Base-by-base conservation (phyloP, 2,329 filamentous ascomycete species). In the Alternaria sp. region DNA sequence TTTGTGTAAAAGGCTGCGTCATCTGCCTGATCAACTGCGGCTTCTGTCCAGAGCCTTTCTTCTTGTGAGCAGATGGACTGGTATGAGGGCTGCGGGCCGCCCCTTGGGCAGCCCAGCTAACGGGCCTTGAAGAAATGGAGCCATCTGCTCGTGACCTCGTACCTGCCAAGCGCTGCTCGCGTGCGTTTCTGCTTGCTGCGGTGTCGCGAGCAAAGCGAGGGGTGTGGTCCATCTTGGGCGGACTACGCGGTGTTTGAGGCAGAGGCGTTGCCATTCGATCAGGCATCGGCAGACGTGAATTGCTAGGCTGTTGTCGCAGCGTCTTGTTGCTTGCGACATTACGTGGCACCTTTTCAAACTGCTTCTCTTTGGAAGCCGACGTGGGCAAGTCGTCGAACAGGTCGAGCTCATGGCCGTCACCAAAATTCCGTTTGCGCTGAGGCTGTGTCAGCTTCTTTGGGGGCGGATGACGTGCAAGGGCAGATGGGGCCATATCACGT, bases 341-440 rank as follows among this genome's bases (percentile, higher is more conserved):
- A 37, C 89, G 82, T 3, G 95, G 93, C 68, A 90, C 88, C 76
- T 93, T 96, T 61, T 93, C 83, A 72, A 87, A 99, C 69, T 87
- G 90, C 62, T 88, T 92, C 78, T 99, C 95, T 13, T 87, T 85
- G 60, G 90, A 87, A 11, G 85, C 87, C 14, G 93, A 97, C 0
- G 93, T 98, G 1, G 94, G 94, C 55, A 99, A 81, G 77, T 99
- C 95, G 74, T 99, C 95, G 74, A 99, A 98, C 2, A 86, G 88
- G 67, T 98, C 94, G 33, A 99, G 83, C 77, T 99, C 95, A 60
- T 90, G 90, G 14, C 95, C 95, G 76, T 97, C 92, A 11, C 95
- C 95, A 79, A 96, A 99, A 40, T 70, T 69, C 10, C 67, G 67
- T 58, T 74, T 75, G 21, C 68, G 67, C 49, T 69, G 68, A 37